These are phyloP conservation scores for Daldinia concentrica DNA, from an alignment of 495 filamentous ascomycete species.

Conservation along the genomic window DNA sequence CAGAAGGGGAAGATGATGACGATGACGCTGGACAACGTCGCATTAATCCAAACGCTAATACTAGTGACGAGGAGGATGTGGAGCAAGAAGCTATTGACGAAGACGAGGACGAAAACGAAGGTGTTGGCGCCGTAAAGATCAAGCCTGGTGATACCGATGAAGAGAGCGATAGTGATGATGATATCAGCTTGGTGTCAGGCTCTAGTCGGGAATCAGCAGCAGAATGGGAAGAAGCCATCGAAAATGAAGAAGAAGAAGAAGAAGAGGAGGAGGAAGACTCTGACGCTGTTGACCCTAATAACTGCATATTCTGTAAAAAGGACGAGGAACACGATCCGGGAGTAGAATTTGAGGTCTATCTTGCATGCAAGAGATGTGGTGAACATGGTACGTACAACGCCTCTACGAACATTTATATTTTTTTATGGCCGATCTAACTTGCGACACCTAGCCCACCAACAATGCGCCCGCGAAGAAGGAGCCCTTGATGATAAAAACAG, in stretches of 20 bases:
- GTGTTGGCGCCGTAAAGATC: conserved; percentile 80
- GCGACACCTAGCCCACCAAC: conserved; percentile 77
- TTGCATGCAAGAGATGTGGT: conserved; percentile 81
- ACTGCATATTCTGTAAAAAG: conserved; percentile 78
- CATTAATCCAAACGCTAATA: conserved; percentile 15
- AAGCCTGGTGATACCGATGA: conserved; percentile 64
- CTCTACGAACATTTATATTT: conserved; percentile 37
- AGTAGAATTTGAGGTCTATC: conserved; percentile 86
- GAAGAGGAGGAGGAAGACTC: conserved; percentile 64
- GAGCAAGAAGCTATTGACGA: conserved; percentile 53
- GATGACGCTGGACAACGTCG: conserved; percentile 49
- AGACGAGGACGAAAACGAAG: conserved; percentile 63
- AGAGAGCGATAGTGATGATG: conserved; percentile 51
- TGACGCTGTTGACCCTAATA: conserved; percentile 69
- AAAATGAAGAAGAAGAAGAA: conserved; percentile 74
- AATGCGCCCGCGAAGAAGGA: conserved; percentile 86
- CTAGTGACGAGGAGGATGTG: conserved; percentile 51
- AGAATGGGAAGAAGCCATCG: conserved; percentile 73
- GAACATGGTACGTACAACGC: conserved; percentile 79
- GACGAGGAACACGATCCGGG: conserved; percentile 88
- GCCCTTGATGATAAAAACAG: conserved; percentile 63
- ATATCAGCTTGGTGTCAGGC: conserved; percentile 47
- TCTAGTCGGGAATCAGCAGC: conserved; percentile 66
- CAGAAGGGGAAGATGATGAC: conserved; percentile 55
- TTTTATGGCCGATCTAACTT: conserved; percentile 51